Base-by-base conservation (phyloP, 2,329 filamentous ascomycete genomes). In the Fusarium mundagurra region DNA sequence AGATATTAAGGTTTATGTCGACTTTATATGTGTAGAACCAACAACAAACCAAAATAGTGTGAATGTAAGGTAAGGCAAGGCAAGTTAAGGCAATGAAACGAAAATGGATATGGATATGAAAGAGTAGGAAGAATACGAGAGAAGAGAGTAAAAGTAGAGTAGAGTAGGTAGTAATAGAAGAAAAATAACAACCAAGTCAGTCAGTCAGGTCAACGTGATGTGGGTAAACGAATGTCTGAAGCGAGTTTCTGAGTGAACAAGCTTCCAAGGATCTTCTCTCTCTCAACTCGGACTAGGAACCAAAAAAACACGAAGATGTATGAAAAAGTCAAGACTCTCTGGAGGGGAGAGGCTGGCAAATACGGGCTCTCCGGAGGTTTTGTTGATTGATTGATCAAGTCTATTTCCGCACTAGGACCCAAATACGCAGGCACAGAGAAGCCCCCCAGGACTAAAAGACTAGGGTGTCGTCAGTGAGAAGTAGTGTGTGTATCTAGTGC, bases 161-260 rank as follows among this genome's bases (percentile, higher is more conserved):
- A n/a, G n/a, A n/a, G n/a, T n/a, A n/a, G n/a, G n/a, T 51, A 54
- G 24, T 41, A 68, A 29, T 29, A 54, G 34, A 54, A 38, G 44
- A 41, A 33, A 44, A 41, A 67, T 33, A 66, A 70, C 51, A 54
- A 54, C 36, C 39, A 60, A 53, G 43, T 36, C 6, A 41, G 38
- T 41, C 38, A 64, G 50, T 41, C 38, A 64, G 50, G 50, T 53
- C 31, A 53, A 53, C 31, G 50, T 34, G 50, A 55, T 47, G 44
- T 47, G 64, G 66, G 58, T 70, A 70, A 70, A 70, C 60, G 67
- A 70, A 71, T 71, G 67, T 70, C 66, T 70, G 67, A 70, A 70
- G 67, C 67, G 34, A 55, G 51, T 64, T 67, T 68, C 48, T 45
- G 55, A 31, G 41, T 55, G 66, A 53, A 51, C 34, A 66, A 65